Percentiles rank a stretch among this genome's conserved stretches.
These are phyloP conservation scores for Cordyceps fumosorosea DNA, from an alignment of 2,329 filamentous ascomycete genomes.

Conservation along the genomic window DNA sequence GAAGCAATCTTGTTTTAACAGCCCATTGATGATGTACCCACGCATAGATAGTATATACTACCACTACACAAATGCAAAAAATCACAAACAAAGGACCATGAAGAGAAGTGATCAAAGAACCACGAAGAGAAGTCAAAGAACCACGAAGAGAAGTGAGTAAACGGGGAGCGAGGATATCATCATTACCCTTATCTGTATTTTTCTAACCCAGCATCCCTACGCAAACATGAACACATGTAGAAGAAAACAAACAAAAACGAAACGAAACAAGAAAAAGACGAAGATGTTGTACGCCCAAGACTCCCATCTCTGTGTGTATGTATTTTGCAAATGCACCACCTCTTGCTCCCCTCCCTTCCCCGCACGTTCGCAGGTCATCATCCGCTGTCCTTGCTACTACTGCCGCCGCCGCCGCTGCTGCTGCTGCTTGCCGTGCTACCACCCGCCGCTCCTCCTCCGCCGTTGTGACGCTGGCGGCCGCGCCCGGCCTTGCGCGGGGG, in stretches of 20 bases:
- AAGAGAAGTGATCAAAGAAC: not conserved
- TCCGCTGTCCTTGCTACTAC: not conserved
- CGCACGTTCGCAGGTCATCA: not conserved
- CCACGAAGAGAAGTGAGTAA: not conserved
- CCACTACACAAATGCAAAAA: not conserved
- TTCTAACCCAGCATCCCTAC: not conserved
- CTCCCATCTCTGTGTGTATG: slow-evolving; percentile 1
- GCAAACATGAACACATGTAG: not conserved
- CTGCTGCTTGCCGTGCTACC: not conserved
- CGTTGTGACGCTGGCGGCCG: not conserved
- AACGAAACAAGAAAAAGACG: not conserved
- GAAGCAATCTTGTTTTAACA: not conserved
- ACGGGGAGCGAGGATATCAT: not conserved
- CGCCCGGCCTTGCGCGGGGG: slow-evolving; percentile 21
- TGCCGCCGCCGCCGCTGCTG: too few species aligned
- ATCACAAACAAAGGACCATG: not conserved
- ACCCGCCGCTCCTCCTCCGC: not conserved
- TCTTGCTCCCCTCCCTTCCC: not conserved
- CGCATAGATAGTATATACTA: slow-evolving; percentile 11
- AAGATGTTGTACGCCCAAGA: slow-evolving; percentile 1
- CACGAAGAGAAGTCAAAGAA: not conserved
- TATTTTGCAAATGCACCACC: not conserved
- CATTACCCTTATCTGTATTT: not conserved
- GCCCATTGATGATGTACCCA: not conserved
- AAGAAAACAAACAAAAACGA: not conserved